Conservation (phyloP, 768 basidiomycete species). For the Holtermanniella nyarrowii region DNA sequence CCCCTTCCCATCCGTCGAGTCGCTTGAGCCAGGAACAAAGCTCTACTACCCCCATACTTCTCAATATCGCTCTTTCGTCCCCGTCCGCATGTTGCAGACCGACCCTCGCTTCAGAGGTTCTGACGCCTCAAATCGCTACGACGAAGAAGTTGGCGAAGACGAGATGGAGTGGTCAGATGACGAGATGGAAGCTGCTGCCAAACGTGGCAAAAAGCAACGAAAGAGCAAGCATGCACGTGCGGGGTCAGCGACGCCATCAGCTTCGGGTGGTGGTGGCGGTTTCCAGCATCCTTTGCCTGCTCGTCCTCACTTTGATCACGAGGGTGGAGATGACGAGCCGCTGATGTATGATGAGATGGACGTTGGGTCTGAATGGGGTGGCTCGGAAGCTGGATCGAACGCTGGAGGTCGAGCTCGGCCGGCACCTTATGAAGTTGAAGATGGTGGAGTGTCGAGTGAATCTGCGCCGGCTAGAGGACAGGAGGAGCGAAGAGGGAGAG, state of each 20-base stretch:
- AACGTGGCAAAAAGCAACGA: constrained; percentile 47
- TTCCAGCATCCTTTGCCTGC: constrained; percentile 7
- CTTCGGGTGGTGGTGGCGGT: too few relatives aligned
- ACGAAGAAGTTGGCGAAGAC: constrained; percentile 83
- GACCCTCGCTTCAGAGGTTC: constrained; percentile 59
- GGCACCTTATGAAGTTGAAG: constrained; percentile 28
- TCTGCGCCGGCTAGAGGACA: not conserved
- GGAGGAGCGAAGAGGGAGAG: constrained; percentile 4
- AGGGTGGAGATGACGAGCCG: constrained; percentile 15
- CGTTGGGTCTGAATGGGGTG: constrained; percentile 6
- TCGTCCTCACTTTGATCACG: constrained; percentile 34
- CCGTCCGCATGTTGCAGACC: constrained; percentile 56
- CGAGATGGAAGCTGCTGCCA: constrained; percentile 72
- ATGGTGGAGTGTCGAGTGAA: constrained; percentile 2
- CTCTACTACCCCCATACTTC: constrained; percentile 74
- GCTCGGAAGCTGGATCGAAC: constrained; percentile 18
- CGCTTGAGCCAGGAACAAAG: constrained; percentile 37
- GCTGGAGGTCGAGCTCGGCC: constrained; percentile 18
- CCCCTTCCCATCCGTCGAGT: constrained; percentile 24
- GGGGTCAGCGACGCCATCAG: not conserved
- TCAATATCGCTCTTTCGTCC: constrained; percentile 63
- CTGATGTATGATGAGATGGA: constrained; percentile 5
- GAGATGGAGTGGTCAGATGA: constrained; percentile 94
- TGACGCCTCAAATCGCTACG: constrained; percentile 87
- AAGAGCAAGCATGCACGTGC: constrained; percentile 1